Evolutionary conservation across 2,329 filamentous ascomycete species (phyloP).

Genomic region (Arthrobotrys sphaeroides): DNA sequence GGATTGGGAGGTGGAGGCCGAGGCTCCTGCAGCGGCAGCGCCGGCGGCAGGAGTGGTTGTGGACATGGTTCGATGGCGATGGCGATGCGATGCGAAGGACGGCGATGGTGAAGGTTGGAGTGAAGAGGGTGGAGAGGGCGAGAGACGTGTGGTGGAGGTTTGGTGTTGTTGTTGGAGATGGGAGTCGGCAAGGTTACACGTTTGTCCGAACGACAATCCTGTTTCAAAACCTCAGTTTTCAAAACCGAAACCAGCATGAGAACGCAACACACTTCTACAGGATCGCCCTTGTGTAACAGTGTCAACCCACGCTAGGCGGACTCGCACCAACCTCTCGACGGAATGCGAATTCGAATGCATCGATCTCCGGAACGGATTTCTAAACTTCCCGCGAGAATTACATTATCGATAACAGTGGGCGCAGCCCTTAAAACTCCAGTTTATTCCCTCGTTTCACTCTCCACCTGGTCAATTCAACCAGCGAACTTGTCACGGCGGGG

Average conservation of each 20-base stretch:
- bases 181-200: slow-evolving; percentile 33
- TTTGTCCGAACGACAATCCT: slow-evolving; percentile 16
- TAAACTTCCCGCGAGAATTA: background rate
- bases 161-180: slow-evolving; percentile 37
- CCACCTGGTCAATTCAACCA: too few relatives aligned
- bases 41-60: slow-evolving; percentile 18
- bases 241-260: too few relatives aligned
- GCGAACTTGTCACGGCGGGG: too few relatives aligned
- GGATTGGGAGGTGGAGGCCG: background rate
- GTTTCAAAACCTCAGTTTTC: slow-evolving; percentile 7
- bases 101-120: background rate
- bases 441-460: background rate
- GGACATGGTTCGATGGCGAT: slow-evolving; percentile 19
- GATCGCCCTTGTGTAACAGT: too few relatives aligned
- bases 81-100: background rate
- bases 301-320: too few relatives aligned
- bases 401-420: too few relatives aligned
- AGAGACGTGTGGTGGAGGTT: too few relatives aligned
- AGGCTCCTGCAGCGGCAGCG: too few relatives aligned
- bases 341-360: too few relatives aligned
- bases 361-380: background rate
- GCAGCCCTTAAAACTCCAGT: too few relatives aligned
- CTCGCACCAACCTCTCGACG: too few relatives aligned
- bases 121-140: background rate
- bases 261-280: too few relatives aligned